These are phyloP conservation scores for Schoenoplectus triqueter DNA, from an alignment of 202 grass and related monocot genomes.

Conservation along the genomic window DNA sequence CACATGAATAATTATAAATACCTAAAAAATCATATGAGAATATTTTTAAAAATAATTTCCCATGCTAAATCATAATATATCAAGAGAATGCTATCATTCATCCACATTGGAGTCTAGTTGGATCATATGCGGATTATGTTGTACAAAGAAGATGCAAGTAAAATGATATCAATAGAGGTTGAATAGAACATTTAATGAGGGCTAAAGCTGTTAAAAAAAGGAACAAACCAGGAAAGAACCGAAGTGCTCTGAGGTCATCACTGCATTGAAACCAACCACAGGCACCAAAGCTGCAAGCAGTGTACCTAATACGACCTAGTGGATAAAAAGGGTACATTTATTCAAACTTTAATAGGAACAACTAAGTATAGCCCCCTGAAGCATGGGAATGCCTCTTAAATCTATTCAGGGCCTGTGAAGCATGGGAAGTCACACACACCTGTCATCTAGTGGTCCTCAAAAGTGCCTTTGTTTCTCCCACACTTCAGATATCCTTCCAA, in stretches of 20 bases:
- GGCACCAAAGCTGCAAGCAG: slow-evolving; percentile 96
- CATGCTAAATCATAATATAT: slow-evolving; percentile 7
- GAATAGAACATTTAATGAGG: slow-evolving; percentile 38
- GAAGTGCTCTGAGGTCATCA: slow-evolving; percentile 99
- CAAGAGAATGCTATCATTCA: neutral
- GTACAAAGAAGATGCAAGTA: slow-evolving; percentile 26
- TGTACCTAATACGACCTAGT: slow-evolving; percentile 93
- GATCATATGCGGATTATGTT: slow-evolving; percentile 6
- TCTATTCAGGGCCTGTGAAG: neutral
- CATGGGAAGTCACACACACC: neutral
- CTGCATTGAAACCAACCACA: slow-evolving; percentile 99
- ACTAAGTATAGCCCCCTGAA: neutral
- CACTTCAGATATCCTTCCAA: slow-evolving; percentile 2
- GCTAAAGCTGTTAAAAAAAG: slow-evolving; percentile 19
- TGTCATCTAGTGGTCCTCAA: slow-evolving; percentile 12
- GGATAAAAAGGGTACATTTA: slow-evolving; percentile 29
- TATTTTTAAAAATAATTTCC: neutral
- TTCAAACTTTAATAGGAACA: slow-evolving; percentile 27
- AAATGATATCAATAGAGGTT: slow-evolving; percentile 9
- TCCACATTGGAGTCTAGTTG: neutral
- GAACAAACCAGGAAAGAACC: slow-evolving; percentile 87
- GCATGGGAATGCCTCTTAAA: slow-evolving; percentile 11
- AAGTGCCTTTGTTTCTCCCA: slow-evolving; percentile 31
- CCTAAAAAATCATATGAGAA: slow-evolving; percentile 55
- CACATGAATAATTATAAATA: slow-evolving; percentile 97